A percentile compares a stretch with the other conserved stretches of the same genome.
phyloP scores from a whole-genome alignment of 371 early-diverging fungal genomes.

The Enterospora canceri region DNA sequence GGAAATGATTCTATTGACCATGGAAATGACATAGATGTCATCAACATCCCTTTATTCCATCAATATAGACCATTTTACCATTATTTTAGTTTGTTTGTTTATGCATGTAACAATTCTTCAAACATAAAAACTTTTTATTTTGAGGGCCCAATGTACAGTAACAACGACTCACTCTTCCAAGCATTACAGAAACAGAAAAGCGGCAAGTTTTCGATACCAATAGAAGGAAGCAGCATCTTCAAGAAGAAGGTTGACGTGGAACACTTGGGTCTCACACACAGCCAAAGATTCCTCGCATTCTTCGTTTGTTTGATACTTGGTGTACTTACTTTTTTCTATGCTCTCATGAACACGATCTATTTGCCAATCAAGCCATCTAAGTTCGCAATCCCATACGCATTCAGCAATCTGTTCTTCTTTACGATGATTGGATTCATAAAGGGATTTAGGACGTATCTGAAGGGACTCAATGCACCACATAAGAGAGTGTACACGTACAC shows the following conservation, averaged over 20 bases:
- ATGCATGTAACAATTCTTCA: no score
- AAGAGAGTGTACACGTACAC: conserved; percentile 38
- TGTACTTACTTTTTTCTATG: conserved; percentile 35
- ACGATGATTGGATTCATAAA: conserved; percentile 51
- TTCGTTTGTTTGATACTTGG: conserved; percentile 33
- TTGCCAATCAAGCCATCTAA: conserved; percentile 30
- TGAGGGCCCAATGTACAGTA: background rate
- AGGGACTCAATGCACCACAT: conserved; percentile 29
- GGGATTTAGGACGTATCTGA: conserved; percentile 51
- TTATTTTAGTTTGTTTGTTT: no score
- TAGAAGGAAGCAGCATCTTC: conserved; percentile 28
- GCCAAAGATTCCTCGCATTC: conserved; percentile 44
- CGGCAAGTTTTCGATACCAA: conserved; percentile 24
- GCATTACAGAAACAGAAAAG: conserved; percentile 28
- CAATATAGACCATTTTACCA: no score
- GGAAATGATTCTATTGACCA: background rate
- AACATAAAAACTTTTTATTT: conserved; percentile 1
- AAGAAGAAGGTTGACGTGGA: conserved; percentile 40
- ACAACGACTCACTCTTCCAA: conserved; percentile 35
- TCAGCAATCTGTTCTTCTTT: conserved; percentile 51
- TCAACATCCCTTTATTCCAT: background rate
- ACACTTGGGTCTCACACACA: conserved; percentile 40
- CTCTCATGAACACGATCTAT: conserved; percentile 27
- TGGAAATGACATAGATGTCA: background rate
- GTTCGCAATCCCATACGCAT: conserved; percentile 51